A percentile compares a stretch with the other conserved stretches of the same genome.
Evolutionary conservation across 2,329 filamentous ascomycete species (phyloP).

Genomic region (Pseudopyricularia javanii): DNA sequence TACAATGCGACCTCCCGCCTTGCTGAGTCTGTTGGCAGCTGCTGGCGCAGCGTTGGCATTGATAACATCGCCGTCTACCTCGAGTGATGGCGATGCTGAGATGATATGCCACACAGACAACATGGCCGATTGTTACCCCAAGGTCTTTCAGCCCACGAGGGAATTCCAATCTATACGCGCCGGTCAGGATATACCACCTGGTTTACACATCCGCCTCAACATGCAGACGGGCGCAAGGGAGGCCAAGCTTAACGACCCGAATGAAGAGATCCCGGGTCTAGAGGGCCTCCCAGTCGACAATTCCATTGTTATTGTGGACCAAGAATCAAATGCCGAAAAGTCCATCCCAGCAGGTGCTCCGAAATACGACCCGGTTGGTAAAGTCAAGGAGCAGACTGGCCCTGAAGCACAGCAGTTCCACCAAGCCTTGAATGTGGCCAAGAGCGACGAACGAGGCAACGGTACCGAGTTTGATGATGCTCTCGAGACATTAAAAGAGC

Average conservation of each 20-base stretch:
- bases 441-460: slow-evolving; percentile 18
- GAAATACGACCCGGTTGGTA: slow-evolving; percentile 42
- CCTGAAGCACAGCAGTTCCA: slow-evolving; percentile 26
- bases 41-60: neutral
- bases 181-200: slow-evolving; percentile 52
- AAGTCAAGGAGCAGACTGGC: slow-evolving; percentile 40
- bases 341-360: slow-evolving; percentile 37
- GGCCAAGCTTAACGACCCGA: slow-evolving; percentile 52
- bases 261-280: slow-evolving; percentile 32
- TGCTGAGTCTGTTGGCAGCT: neutral
- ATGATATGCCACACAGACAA: slow-evolving; percentile 54
- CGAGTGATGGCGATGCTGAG: slow-evolving; percentile 23
- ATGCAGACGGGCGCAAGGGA: slow-evolving; percentile 51
- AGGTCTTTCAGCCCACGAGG: slow-evolving; percentile 48
- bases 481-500: slow-evolving; percentile 46
- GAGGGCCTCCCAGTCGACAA: slow-evolving; percentile 39
- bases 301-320: slow-evolving; percentile 42
- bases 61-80: neutral
- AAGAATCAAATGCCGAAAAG: slow-evolving; percentile 19
- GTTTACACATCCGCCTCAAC: slow-evolving; percentile 55
- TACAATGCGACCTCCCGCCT: neutral
- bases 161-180: slow-evolving; percentile 51
- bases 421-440: slow-evolving; percentile 35
- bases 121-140: slow-evolving; percentile 51
- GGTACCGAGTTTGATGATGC: slow-evolving; percentile 30